Conservation (phyloP, 345 rosid genomes). For the Raphanus sativus region DNA sequence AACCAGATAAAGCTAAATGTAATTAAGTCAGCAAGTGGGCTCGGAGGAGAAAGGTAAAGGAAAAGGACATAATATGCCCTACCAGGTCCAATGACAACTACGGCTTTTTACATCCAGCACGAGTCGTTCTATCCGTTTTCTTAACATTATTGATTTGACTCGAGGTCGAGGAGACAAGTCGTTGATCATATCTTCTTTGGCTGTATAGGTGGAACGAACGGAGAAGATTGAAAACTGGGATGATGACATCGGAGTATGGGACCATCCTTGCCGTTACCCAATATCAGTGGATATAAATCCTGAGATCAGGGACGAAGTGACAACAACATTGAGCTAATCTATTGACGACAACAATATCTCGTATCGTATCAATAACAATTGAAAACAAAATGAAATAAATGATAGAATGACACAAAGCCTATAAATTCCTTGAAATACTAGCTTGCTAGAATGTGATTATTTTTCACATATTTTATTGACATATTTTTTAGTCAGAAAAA, state of each 20-base stretch:
- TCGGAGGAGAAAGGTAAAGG: constrained; percentile 14
- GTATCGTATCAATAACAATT: no score
- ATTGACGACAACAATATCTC: constrained; percentile 1
- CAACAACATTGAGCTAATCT: neutral
- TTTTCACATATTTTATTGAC: no score
- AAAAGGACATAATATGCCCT: constrained; percentile 19
- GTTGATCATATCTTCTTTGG: constrained; percentile 14
- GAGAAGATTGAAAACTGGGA: neutral
- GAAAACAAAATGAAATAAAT: no score
- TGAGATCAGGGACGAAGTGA: constrained; percentile 11
- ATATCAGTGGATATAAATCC: neutral
- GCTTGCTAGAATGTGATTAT: no score
- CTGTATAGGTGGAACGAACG: neutral
- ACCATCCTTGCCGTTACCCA: neutral
- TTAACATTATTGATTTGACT: constrained; percentile 7
- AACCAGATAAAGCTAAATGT: neutral
- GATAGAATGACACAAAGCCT: no score
- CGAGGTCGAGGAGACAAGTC: neutral
- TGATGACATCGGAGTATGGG: neutral
- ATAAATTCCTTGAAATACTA: no score
- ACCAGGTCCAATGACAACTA: constrained; percentile 35
- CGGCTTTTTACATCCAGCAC: constrained; percentile 32
- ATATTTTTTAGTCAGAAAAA: no score
- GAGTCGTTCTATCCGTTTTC: constrained; percentile 16
- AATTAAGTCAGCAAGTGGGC: constrained; percentile 35